Base-by-base conservation (phyloP, 352 stramenopile genomes). In the Globisporangium parvum region DNA sequence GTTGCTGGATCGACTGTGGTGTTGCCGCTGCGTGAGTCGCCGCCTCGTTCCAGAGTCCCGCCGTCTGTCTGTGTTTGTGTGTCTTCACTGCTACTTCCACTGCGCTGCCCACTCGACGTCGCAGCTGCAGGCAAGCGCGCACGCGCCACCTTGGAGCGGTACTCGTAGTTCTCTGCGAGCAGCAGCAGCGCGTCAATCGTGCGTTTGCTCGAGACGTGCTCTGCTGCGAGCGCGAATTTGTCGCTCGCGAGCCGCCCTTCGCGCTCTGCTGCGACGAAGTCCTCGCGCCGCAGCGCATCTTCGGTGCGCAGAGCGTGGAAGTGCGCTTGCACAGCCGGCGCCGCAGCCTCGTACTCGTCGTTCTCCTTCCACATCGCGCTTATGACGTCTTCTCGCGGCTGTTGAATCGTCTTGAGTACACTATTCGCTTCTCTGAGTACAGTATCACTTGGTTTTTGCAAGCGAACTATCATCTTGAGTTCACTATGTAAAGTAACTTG, bases 161-260 rank as follows among this genome's bases (percentile, higher is more conserved):
- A 87, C 70, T 88, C 76, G 61, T 92, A 92, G 51, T 90, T 90
- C 52, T 87, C 77, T 0, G 82, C 77, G 40, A 92, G 70, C 50
- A 92, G 57, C 45, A 88, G 57, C 10, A 92, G 59, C 39, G 82
- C 77, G 28, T 90, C 71, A 40, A 88, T 75, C 15, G 82, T 92
- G 23, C 77, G 77, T 57, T 81, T 83, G 59, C 87, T 77, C 3
- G 60, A 56, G 28, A 90, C 73, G 20, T 55, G 60, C 37, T 78
- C 70, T 24, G 82, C 74, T 17, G 82, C 80, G 49, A 79, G 66
- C 15, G 88, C 47, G 62, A 92, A 92, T 53, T 75, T 80, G 8
- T 86, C 69, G 49, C 80, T 88, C 20, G 82, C 82, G 15, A 88
- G 62, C 39, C 81, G 77, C 5, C 69, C 80, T 39, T 92, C 80